Conservation (phyloP, 208 protist species). For the Wallacemonas collosoma region DNA sequence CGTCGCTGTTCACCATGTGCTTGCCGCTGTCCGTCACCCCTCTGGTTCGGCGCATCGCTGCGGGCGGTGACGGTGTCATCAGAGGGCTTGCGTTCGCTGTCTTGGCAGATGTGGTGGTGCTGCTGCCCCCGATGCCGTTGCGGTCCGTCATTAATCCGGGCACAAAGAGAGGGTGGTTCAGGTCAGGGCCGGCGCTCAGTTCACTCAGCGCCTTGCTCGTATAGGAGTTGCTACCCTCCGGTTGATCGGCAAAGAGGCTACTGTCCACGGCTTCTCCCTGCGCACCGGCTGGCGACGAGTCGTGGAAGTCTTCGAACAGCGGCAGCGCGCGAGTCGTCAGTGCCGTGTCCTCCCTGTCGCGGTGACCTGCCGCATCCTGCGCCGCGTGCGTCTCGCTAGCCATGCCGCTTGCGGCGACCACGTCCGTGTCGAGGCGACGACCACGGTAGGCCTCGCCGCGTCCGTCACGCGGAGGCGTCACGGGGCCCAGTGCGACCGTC, state of each 20-base stretch:
- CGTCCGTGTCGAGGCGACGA: slow-evolving; percentile 7
- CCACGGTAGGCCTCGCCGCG: slow-evolving; percentile 13
- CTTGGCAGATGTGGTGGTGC: not conserved
- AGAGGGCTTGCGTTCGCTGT: not conserved
- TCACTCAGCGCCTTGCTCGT: slow-evolving; percentile 11
- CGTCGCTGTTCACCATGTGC: not conserved
- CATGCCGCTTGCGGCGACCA: not conserved
- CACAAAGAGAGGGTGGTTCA: slow-evolving; percentile 15
- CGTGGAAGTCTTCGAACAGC: slow-evolving; percentile 2
- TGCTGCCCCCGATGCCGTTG: not conserved
- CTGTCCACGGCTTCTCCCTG: not conserved
- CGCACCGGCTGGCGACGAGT: not conserved
- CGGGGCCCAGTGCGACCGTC: not conserved
- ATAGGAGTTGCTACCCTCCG: not conserved
- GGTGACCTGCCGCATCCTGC: not conserved
- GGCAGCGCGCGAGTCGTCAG: slow-evolving; percentile 3
- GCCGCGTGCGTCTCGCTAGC: no score
- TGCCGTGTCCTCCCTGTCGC: not conserved
- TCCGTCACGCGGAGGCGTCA: slow-evolving; percentile 4
- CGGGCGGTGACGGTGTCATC: not conserved
- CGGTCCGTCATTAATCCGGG: not conserved
- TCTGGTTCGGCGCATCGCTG: not conserved
- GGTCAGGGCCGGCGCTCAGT: slow-evolving; percentile 3
- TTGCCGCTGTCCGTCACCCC: not conserved
- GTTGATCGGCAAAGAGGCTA: not conserved